A percentile compares a stretch with the other conserved stretches of the same genome.
These are phyloP conservation scores for Tetrahymena elliotti DNA, from an alignment of 73 alveolate genomes.

Conservation along the genomic window DNA sequence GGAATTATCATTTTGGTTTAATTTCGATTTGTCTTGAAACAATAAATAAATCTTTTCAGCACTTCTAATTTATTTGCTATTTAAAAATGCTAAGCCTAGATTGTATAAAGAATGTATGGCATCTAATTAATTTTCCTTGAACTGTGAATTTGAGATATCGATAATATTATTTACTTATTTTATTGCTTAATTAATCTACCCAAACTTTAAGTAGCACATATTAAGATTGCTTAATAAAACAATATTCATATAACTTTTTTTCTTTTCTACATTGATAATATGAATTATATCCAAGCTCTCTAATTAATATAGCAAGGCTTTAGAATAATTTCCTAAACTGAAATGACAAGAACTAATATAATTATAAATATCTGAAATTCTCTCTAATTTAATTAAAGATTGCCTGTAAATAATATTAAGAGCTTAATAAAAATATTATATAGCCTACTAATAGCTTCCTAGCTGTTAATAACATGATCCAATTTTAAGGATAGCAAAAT, in stretches of 20 bases:
- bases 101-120: neutral
- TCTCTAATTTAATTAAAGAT: no score
- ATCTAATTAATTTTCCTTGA: neutral
- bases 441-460: neutral
- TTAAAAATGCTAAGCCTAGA: neutral
- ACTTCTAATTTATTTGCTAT: no score
- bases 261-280: no score
- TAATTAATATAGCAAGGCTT: no score
- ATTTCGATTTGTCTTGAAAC: no score
- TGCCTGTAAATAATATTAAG: neutral
- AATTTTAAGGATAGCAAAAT: neutral
- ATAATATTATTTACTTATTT: no score
- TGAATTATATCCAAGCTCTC: no score
- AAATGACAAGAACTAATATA: neutral
- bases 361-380: neutral
- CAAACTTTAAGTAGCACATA: neutral
- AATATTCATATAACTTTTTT: no score
- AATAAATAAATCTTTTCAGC: neutral
- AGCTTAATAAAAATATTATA: neutral
- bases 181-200: neutral
- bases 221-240: neutral
- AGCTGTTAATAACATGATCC: neutral
- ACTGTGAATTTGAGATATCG: neutral
- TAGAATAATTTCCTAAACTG: neutral
- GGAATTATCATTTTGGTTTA: no score